Percentiles rank a stretch among this genome's conserved stretches.
Conservation (phyloP, 441 rosid genomes). For the Dalechampia spathulata region DNA sequence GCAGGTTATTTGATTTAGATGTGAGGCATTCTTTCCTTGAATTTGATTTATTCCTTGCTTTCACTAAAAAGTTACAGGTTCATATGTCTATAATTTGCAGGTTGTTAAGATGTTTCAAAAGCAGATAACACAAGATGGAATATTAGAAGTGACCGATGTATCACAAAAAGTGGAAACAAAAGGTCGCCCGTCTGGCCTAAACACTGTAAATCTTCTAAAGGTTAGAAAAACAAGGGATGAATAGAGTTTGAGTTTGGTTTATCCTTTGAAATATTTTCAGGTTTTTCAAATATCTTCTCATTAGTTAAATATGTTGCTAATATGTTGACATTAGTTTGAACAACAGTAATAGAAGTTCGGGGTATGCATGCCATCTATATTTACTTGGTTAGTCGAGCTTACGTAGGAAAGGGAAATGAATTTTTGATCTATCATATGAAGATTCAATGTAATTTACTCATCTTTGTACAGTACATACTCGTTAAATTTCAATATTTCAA, state of each 20-base stretch:
- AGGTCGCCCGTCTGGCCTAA: conserved; percentile 83
- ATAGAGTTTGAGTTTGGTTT: background rate
- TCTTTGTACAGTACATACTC: too few species aligned
- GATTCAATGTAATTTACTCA: too few species aligned
- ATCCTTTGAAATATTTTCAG: too few species aligned
- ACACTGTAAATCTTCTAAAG: conserved; percentile 90
- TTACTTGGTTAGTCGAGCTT: too few species aligned
- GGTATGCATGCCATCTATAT: too few species aligned
- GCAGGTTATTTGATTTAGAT: conserved; percentile 65
- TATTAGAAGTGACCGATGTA: conserved; percentile 55
- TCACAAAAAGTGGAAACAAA: conserved; percentile 71
- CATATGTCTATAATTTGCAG: conserved; percentile 35
- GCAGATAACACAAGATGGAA: conserved; percentile 60
- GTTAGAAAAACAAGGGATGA: conserved; percentile 30
- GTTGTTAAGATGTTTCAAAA: conserved; percentile 73
- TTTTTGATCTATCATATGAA: too few species aligned
- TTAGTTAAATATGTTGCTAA: too few species aligned
- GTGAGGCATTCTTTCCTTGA: conserved; percentile 39
- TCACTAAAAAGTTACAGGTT: conserved; percentile 4
- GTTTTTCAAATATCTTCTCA: too few species aligned
- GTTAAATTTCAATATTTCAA: too few species aligned
- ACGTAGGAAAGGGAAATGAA: too few species aligned
- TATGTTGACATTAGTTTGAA: too few species aligned
- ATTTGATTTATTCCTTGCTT: conserved; percentile 10
- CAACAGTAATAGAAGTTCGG: too few species aligned